Evolutionary conservation across 805 yeast genomes (phyloP).

Genomic region (Candida incommunis): DNA sequence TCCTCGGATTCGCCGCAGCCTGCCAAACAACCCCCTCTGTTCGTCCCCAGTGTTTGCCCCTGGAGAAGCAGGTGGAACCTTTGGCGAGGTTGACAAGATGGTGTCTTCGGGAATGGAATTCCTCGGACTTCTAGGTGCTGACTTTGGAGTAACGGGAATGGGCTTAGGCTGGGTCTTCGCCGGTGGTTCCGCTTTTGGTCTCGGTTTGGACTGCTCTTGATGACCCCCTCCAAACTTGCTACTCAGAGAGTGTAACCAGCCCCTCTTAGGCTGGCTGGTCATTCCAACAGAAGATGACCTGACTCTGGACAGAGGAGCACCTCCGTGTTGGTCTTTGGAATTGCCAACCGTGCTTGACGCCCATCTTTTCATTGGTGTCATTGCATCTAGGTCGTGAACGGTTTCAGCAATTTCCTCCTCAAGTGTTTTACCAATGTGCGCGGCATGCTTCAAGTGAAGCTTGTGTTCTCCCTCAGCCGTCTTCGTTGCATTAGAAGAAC

Average conservation of each 20-base stretch:
- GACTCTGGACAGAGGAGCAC: not conserved
- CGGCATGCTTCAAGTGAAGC: not conserved
- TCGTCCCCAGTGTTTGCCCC: not conserved
- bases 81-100: not conserved
- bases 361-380: constrained; percentile 2
- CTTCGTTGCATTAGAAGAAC: not conserved
- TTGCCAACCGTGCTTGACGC: constrained; percentile 6
- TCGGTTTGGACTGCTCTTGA: not conserved
- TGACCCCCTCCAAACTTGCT: not conserved
- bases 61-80: not conserved
- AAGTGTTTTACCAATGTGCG: not conserved
- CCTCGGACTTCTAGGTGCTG: not conserved
- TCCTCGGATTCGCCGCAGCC: not conserved
- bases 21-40: not conserved
- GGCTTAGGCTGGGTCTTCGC: not conserved
- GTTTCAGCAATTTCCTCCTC: not conserved
- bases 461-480: not conserved
- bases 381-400: not conserved
- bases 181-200: not conserved
- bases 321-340: too few relatives aligned
- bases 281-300: not conserved
- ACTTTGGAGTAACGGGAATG: not conserved
- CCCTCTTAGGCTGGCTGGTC: not conserved
- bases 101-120: not conserved
- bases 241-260: not conserved